Percentiles rank a stretch among this genome's conserved stretches.
phyloP scores from a whole-genome alignment of 768 basidiomycete species.

The Mycena capillaripes region DNA sequence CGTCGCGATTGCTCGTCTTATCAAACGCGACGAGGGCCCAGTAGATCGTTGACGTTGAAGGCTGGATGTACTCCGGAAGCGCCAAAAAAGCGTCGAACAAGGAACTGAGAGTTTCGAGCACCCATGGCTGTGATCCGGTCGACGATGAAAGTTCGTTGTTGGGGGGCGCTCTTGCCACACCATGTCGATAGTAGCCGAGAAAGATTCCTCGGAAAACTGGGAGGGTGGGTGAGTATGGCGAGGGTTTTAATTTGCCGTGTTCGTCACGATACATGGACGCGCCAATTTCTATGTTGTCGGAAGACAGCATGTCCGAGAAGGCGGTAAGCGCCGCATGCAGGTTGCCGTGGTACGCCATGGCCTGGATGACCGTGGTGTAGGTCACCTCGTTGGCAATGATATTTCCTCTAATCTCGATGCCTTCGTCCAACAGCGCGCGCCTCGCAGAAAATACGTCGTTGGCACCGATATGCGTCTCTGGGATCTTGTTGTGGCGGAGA shows the following conservation, averaged over 20 bases:
- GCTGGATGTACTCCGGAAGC: slow-evolving; percentile 60
- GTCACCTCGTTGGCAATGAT: slow-evolving; percentile 75
- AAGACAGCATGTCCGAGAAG: slow-evolving; percentile 77
- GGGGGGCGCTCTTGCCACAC: slow-evolving; percentile 40
- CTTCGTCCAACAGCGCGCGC: slow-evolving; percentile 58
- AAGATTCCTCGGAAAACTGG: slow-evolving; percentile 80
- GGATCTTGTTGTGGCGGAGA: slow-evolving; percentile 66
- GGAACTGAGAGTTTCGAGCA: slow-evolving; percentile 64
- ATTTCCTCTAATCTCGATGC: slow-evolving; percentile 56
- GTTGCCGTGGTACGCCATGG: slow-evolving; percentile 79
- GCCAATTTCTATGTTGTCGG: slow-evolving; percentile 54
- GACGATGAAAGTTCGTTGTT: not conserved
- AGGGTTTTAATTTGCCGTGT: slow-evolving; percentile 42
- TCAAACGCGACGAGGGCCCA: slow-evolving; percentile 80
- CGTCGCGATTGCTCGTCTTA: slow-evolving; percentile 69
- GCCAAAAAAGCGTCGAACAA: slow-evolving; percentile 75
- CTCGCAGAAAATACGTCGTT: slow-evolving; percentile 52
- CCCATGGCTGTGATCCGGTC: slow-evolving; percentile 60
- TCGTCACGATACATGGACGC: slow-evolving; percentile 46
- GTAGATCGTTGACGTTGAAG: slow-evolving; percentile 65
- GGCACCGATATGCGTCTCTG: slow-evolving; percentile 49
- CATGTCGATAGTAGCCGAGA: slow-evolving; percentile 79
- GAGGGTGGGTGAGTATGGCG: slow-evolving; percentile 58
- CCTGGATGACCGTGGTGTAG: slow-evolving; percentile 78
- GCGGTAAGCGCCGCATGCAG: slow-evolving; percentile 66